A percentile compares a stretch with the other conserved stretches of the same genome.
Conservation (phyloP, 805 yeast species). For the Metschnikowia chrysomelidarum region DNA sequence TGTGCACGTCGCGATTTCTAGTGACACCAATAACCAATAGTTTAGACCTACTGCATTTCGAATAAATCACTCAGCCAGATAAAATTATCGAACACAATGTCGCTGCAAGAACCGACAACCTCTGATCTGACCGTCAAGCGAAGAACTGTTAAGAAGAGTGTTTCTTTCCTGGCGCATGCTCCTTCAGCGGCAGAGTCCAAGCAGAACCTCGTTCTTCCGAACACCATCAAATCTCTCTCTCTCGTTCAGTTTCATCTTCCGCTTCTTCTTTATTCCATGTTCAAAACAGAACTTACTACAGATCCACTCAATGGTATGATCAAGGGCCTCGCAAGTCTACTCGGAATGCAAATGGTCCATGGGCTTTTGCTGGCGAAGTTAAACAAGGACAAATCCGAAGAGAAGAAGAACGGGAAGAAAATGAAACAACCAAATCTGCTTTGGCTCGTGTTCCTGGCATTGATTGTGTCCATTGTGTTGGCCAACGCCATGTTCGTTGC, state of each 20-base stretch:
- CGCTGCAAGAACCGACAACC: too few relatives aligned
- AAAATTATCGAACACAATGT: too few relatives aligned
- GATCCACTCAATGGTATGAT: slow-evolving; percentile 24
- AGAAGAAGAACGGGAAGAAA: slow-evolving; percentile 3
- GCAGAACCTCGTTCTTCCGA: slow-evolving; percentile 9
- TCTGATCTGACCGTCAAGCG: slow-evolving; percentile 9
- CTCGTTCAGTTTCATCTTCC: slow-evolving; percentile 32
- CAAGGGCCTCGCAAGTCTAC: slow-evolving; percentile 25
- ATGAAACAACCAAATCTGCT: slow-evolving; percentile 10
- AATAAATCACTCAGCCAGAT: too few relatives aligned
- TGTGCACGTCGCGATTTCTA: too few relatives aligned
- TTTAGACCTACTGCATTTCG: too few relatives aligned
- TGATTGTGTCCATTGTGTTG: slow-evolving; percentile 30
- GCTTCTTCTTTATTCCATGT: slow-evolving; percentile 28
- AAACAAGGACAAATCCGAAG: neutral
- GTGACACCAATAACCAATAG: too few relatives aligned
- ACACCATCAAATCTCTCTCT: slow-evolving; percentile 9
- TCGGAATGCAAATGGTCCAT: slow-evolving; percentile 26
- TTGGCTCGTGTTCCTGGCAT: slow-evolving; percentile 12
- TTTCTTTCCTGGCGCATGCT: slow-evolving; percentile 14
- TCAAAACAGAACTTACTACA: slow-evolving; percentile 28
- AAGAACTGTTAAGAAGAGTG: slow-evolving; percentile 16
- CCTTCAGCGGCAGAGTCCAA: slow-evolving; percentile 6
- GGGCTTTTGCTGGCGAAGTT: slow-evolving; percentile 9
- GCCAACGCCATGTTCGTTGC: slow-evolving; percentile 38